These are phyloP conservation scores for Alternaria rosae DNA, from an alignment of 2,329 filamentous ascomycete genomes.

Conservation along the genomic window DNA sequence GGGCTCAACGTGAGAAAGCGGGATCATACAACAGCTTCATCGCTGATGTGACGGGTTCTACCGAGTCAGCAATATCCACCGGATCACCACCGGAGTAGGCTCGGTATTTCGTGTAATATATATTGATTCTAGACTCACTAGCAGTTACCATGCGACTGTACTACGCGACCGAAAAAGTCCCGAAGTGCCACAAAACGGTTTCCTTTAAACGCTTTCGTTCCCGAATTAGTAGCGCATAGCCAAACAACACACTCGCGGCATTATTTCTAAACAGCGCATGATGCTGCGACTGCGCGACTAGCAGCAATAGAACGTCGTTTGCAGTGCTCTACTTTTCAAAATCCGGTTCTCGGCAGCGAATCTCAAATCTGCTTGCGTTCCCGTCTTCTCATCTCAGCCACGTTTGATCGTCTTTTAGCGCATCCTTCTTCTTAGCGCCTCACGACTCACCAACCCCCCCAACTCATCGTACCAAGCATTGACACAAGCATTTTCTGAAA, in stretches of 20 bases:
- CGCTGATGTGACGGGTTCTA: background rate
- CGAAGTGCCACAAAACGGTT: slow-evolving; percentile 5
- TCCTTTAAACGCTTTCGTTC: background rate
- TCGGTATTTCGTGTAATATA: slow-evolving; percentile 3
- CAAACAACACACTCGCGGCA: background rate
- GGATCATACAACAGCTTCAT: background rate
- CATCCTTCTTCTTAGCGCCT: slow-evolving; percentile 23
- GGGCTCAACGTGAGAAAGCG: background rate
- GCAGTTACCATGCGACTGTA: background rate
- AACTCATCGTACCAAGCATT: slow-evolving; percentile 23
- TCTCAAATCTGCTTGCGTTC: slow-evolving; percentile 12
- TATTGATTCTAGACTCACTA: background rate
- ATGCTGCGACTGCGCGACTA: background rate
- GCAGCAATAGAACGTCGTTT: background rate
- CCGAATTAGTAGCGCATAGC: background rate
- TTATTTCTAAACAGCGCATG: background rate
- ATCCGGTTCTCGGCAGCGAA: background rate
- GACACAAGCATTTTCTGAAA: slow-evolving; percentile 17
- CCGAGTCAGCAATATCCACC: slow-evolving; percentile 4
- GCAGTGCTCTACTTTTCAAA: background rate
- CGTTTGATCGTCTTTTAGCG: slow-evolving; percentile 45
- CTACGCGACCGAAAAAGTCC: slow-evolving; percentile 4
- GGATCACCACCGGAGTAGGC: background rate
- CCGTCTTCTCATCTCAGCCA: slow-evolving; percentile 38
- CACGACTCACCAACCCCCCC: slow-evolving; percentile 9